phyloP scores from a whole-genome alignment of 805 yeast species.

The Candida sithepensis region DNA sequence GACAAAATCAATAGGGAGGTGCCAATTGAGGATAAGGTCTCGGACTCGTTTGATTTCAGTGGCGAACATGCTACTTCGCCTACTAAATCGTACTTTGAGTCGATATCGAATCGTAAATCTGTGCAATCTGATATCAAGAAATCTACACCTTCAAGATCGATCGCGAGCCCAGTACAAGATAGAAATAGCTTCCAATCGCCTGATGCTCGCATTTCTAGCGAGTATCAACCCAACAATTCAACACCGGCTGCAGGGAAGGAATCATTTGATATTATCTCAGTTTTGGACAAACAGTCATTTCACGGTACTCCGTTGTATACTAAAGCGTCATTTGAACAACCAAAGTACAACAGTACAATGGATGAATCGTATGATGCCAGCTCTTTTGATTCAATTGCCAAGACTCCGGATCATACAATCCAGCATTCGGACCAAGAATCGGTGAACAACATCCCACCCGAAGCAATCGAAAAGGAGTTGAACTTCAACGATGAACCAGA shows the following conservation, averaged over 20 bases:
- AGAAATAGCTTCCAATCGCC: no score
- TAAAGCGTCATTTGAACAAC: background rate
- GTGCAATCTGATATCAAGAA: no score
- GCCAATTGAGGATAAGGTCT: no score
- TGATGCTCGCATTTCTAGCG: no score
- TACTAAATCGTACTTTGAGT: no score
- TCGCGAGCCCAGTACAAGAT: background rate
- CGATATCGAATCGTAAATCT: no score
- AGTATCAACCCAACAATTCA: no score
- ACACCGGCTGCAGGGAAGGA: background rate
- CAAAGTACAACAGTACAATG: background rate
- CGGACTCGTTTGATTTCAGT: no score
- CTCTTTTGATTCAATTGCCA: constrained; percentile 19
- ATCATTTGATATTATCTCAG: constrained; percentile 9
- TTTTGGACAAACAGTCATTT: background rate
- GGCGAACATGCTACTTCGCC: no score
- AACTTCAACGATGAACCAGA: background rate
- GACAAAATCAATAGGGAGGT: no score
- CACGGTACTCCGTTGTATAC: background rate
- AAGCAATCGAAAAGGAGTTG: background rate
- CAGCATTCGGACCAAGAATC: background rate
- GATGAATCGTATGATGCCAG: constrained; percentile 6
- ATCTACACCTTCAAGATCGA: background rate
- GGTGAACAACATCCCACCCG: no score
- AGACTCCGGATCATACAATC: constrained; percentile 18